A percentile compares a stretch with the other conserved stretches of the same genome.
Evolutionary conservation across 202 grass and related monocot genomes (phyloP).

Genomic region (Panicum hallii): DNA sequence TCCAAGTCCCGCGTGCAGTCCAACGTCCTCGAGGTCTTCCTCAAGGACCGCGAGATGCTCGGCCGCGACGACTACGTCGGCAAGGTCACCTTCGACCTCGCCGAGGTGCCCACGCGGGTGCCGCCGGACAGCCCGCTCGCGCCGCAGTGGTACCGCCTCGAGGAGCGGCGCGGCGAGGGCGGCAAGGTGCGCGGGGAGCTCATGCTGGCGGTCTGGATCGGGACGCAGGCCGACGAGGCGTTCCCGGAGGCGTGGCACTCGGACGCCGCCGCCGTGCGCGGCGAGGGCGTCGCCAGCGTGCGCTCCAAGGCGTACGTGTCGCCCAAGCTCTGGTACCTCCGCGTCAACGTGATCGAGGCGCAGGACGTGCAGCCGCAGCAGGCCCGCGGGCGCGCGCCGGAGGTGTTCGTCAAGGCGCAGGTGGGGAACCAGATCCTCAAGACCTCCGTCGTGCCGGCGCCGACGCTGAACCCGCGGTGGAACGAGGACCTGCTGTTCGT

Average conservation of each 20-base stretch:
- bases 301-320: slow-evolving; percentile 90
- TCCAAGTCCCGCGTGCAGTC: slow-evolving; percentile 87
- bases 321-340: slow-evolving; percentile 96
- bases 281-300: slow-evolving; percentile 71
- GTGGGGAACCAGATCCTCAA: slow-evolving; percentile 85
- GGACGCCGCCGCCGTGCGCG: slow-evolving; percentile 75
- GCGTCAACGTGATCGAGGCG: slow-evolving; percentile 88
- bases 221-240: slow-evolving; percentile 92
- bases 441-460: slow-evolving; percentile 53
- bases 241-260: slow-evolving; percentile 98
- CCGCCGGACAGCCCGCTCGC: slow-evolving; percentile 86
- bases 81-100: slow-evolving; percentile 81
- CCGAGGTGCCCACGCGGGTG: slow-evolving; percentile 82
- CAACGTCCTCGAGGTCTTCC: slow-evolving; percentile 65
- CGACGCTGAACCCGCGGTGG: slow-evolving; percentile 76
- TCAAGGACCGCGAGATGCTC: slow-evolving; percentile 91
- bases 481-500: slow-evolving; percentile 96
- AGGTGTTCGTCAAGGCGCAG: slow-evolving; percentile 88
- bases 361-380: slow-evolving; percentile 80
- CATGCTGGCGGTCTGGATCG: slow-evolving; percentile 95
- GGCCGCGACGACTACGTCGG: slow-evolving; percentile 87
- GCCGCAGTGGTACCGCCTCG: slow-evolving; percentile 88
- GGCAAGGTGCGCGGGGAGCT: slow-evolving; percentile 79
- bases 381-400: slow-evolving; percentile 43
- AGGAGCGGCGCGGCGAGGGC: slow-evolving; percentile 53